These are phyloP conservation scores for Neocatenulostroma microsporum DNA, from an alignment of 2,329 filamentous ascomycete genomes.

Conservation along the genomic window DNA sequence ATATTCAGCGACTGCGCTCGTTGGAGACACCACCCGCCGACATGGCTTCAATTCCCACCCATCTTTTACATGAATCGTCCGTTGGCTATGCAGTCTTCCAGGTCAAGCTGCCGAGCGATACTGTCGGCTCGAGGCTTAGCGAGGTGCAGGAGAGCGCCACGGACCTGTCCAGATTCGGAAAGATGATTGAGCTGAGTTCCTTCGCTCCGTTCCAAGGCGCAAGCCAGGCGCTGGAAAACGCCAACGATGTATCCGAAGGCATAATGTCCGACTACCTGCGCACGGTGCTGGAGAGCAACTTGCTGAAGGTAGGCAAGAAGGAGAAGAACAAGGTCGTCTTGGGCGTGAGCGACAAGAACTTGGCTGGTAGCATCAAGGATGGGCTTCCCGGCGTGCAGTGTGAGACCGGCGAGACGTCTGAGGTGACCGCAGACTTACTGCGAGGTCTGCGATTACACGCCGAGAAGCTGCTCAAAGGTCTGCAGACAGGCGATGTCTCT, in stretches of 20 bases:
- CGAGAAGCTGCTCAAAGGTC: conserved; percentile 81
- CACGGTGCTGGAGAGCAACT: conserved; percentile 85
- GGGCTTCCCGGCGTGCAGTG: conserved; percentile 79
- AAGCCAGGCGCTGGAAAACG: conserved; percentile 84
- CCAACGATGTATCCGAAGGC: conserved; percentile 92
- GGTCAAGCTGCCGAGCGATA: conserved; percentile 81
- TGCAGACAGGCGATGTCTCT: conserved; percentile 84
- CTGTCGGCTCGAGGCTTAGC: conserved; percentile 82
- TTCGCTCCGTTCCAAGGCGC: conserved; percentile 90
- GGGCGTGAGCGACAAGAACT: conserved; percentile 81
- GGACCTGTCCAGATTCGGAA: conserved; percentile 85
- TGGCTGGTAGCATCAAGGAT: conserved; percentile 86
- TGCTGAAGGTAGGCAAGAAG: conserved; percentile 92
- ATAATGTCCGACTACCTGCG: conserved; percentile 85
- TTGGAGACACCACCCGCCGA: no score
- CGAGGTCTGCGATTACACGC: conserved; percentile 83
- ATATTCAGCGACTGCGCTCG: no score
- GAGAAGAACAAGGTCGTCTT: conserved; percentile 93
- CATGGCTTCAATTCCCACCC: no score
- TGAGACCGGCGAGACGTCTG: conserved; percentile 88
- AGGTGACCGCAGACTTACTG: conserved; percentile 83
- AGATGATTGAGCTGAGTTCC: conserved; percentile 88
- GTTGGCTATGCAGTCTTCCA: conserved; percentile 95
- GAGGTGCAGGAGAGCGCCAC: conserved; percentile 82
- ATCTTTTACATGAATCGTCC: conserved; percentile 84